Evolutionary conservation across 257 asterid species (phyloP).

Genomic region (Forsythia suspensa): DNA sequence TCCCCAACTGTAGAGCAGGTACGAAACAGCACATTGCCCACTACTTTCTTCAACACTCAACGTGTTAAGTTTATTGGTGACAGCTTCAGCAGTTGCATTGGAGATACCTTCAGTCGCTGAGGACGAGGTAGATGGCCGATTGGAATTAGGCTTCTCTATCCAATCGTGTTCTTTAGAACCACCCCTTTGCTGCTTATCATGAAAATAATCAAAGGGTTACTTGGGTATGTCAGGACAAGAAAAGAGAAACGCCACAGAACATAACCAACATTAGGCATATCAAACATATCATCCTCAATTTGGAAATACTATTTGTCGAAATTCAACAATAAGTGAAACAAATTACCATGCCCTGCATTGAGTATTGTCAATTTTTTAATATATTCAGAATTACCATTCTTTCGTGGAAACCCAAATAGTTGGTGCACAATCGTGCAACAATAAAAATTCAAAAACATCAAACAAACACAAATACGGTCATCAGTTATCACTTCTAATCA

Average conservation of each 20-base stretch:
- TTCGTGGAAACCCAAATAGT: not conserved
- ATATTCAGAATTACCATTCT: not conserved
- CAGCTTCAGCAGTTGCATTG: conserved; percentile 41
- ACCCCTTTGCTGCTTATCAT: conserved; percentile 51
- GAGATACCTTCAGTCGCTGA: conserved; percentile 37
- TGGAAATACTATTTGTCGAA: not conserved
- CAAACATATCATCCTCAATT: not conserved
- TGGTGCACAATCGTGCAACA: not conserved
- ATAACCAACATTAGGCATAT: not conserved
- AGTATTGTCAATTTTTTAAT: not conserved
- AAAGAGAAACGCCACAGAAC: not conserved
- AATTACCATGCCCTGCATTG: not conserved
- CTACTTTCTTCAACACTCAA: conserved; percentile 51
- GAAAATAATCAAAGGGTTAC: conserved; percentile 11
- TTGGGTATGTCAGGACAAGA: not conserved
- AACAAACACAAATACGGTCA: not conserved
- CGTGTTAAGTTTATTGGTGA: conserved; percentile 36
- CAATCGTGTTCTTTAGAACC: conserved; percentile 45
- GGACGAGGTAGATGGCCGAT: conserved; percentile 28
- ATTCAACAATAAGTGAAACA: not conserved
- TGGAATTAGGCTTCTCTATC: conserved; percentile 47
- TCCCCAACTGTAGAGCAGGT: conserved; percentile 42
- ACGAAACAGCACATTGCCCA: conserved; percentile 38
- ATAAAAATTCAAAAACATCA: not conserved
- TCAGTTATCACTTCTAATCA: not conserved